Evolutionary conservation across 208 protist genomes (phyloP), one percentile per base, ranked within the genome.

Genomic region (Ichthyophonus hoferi): DNA sequence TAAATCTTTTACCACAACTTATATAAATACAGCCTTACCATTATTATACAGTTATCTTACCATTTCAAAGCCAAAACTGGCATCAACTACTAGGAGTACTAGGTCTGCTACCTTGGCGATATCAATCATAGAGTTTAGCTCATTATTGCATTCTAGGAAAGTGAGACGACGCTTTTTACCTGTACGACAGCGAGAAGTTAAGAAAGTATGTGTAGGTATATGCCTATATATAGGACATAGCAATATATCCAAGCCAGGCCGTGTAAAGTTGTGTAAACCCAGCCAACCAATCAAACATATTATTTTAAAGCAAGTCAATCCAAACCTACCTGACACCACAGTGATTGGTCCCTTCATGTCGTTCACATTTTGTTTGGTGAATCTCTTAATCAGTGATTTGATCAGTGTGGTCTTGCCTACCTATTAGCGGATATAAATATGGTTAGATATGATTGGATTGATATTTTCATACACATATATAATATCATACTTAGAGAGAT

Each of bases 31-130:
- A n/a, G n/a, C n/a, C n/a, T n/a, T n/a, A n/a, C n/a, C n/a, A n/a
- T n/a, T n/a, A n/a, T n/a, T n/a, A n/a, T n/a, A n/a, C n/a, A n/a
- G n/a, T n/a, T n/a, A n/a, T n/a, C 35, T 31, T 83, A 83, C 93
- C 98, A 99, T 99, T 96, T 99, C 98, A 87, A 99, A 99, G 40
- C 98, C 98, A 92, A 96, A 99, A 86, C 92, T 95, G 34, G 96
- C 98, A 90, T 99, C 98, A 34, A 99, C 96, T 89, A 99, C 94
- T 0, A 99, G 91, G 17, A 99, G 93, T 1, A 99, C 95, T 1
- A 99, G 91, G 93, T 99, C 98, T 1, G 97, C 97, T 1, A 98
- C 94, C 92, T 99, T 99, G 12, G 96, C 97, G 14, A 98, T 91
- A 90, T 99, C 98, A 78, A 98, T 97, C 98, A 99, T 99, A 37